Conservation (phyloP, 495 filamentous ascomycete genomes). For the Oidiodendron maius region DNA sequence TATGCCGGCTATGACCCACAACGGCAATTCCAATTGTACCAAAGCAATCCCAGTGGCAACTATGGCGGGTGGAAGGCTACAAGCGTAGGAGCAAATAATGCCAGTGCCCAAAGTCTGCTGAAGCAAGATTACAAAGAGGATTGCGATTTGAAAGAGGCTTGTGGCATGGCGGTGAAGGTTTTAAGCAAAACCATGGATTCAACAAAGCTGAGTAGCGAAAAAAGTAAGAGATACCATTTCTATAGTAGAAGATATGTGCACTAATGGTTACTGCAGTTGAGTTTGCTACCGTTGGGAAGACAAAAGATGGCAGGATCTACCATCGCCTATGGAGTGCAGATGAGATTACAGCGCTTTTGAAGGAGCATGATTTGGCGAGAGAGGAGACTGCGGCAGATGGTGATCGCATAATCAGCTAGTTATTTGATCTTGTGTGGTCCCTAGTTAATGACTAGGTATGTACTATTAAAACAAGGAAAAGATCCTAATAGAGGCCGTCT, state of each 20-base stretch:
- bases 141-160: slow-evolving; percentile 90
- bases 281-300: slow-evolving; percentile 96
- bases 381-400: slow-evolving; percentile 62
- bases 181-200: slow-evolving; percentile 99
- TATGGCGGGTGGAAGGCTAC: slow-evolving; percentile 99
- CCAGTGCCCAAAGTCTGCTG: slow-evolving; percentile 91
- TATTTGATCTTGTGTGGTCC: background rate
- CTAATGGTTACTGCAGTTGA: slow-evolving; percentile 59
- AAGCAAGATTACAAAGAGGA: slow-evolving; percentile 99
- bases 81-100: slow-evolving; percentile 95
- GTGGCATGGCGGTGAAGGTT: slow-evolving; percentile 96
- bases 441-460: background rate
- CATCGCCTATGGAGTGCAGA: slow-evolving; percentile 96
- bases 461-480: background rate
- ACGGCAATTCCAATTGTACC: slow-evolving; percentile 96
- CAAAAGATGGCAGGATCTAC: slow-evolving; percentile 90
- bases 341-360: slow-evolving; percentile 89
- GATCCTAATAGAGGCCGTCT: background rate
- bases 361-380: slow-evolving; percentile 93
- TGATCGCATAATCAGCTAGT: slow-evolving; percentile 23
- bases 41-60: slow-evolving; percentile 99
- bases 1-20: slow-evolving; percentile 96
- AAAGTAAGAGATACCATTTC: slow-evolving; percentile 58
- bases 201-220: slow-evolving; percentile 96
- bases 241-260: background rate